Percentiles rank a stretch among this genome's conserved stretches.
phyloP scores from a whole-genome alignment of 2,329 filamentous ascomycete species.

The Xylaria sp. region DNA sequence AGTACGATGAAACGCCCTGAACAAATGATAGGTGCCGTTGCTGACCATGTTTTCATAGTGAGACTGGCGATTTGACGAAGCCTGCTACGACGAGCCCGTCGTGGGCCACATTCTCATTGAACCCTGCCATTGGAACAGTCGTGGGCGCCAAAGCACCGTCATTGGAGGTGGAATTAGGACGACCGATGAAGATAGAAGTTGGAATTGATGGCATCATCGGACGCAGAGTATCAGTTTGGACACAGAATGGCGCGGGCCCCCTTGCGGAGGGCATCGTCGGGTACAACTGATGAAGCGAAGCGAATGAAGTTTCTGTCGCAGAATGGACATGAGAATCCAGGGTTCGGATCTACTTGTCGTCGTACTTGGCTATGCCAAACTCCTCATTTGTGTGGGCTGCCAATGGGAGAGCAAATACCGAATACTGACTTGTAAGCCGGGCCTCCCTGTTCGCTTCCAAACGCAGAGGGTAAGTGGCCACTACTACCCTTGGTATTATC shows the following conservation, averaged over 20 bases:
- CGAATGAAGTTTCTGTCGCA: background rate
- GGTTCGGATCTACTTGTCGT: background rate
- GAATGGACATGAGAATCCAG: background rate
- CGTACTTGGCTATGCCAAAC: background rate
- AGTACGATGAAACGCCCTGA: slow-evolving; percentile 51
- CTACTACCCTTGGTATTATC: too few species aligned
- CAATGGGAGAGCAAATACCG: background rate
- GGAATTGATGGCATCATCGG: slow-evolving; percentile 61
- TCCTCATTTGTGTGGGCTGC: too few species aligned
- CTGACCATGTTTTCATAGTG: slow-evolving; percentile 44
- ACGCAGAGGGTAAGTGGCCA: too few species aligned
- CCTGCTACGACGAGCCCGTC: slow-evolving; percentile 56
- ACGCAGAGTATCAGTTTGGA: slow-evolving; percentile 57
- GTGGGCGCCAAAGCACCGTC: slow-evolving; percentile 26
- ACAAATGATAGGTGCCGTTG: background rate
- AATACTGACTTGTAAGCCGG: background rate
- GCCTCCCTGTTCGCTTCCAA: too few species aligned
- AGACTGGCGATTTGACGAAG: slow-evolving; percentile 57
- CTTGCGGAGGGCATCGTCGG: slow-evolving; percentile 63
- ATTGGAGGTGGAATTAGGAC: slow-evolving; percentile 52
- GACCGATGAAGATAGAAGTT: slow-evolving; percentile 57
- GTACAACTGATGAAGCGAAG: slow-evolving; percentile 52
- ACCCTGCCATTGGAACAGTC: slow-evolving; percentile 13
- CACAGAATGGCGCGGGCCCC: slow-evolving; percentile 43
- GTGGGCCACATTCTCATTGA: slow-evolving; percentile 54